Conservation (phyloP, 2,329 filamentous ascomycete species). For the Aspergillaceae sp. region DNA sequence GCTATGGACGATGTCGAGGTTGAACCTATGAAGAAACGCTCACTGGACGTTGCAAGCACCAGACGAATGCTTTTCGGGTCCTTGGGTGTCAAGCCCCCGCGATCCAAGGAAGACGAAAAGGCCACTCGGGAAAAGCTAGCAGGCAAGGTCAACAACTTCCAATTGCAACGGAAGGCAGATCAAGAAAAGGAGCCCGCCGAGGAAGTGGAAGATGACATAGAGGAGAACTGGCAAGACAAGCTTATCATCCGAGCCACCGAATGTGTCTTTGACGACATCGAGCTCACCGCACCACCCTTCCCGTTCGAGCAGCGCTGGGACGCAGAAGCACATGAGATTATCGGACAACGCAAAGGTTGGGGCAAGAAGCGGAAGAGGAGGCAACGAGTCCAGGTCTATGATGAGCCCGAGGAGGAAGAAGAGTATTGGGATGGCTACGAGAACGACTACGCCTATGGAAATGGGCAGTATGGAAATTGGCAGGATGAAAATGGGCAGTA, state of each 20-base stretch:
- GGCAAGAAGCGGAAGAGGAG: slow-evolving; percentile 37
- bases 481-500: slow-evolving; percentile 29
- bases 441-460: slow-evolving; percentile 23
- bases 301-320: slow-evolving; percentile 90
- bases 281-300: slow-evolving; percentile 70
- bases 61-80: slow-evolving; percentile 63
- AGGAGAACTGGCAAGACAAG: slow-evolving; percentile 63
- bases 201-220: slow-evolving; percentile 36
- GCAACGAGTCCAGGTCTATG: slow-evolving; percentile 44
- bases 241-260: slow-evolving; percentile 74
- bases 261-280: slow-evolving; percentile 62
- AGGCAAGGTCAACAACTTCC: slow-evolving; percentile 39
- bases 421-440: slow-evolving; percentile 31
- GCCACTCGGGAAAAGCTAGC: slow-evolving; percentile 53
- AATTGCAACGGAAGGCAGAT: slow-evolving; percentile 18
- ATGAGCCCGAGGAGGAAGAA: slow-evolving; percentile 36
- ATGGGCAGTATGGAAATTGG: slow-evolving; percentile 32
- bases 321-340: slow-evolving; percentile 53
- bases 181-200: slow-evolving; percentile 11
- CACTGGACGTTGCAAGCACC: slow-evolving; percentile 53
- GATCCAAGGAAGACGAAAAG: slow-evolving; percentile 59
- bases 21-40: slow-evolving; percentile 27
- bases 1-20: slow-evolving; percentile 5
- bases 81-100: slow-evolving; percentile 60
- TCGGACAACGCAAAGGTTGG: slow-evolving; percentile 30